These are phyloP conservation scores for Penicillium longicatenatum DNA, from an alignment of 495 filamentous ascomycete species.

Conservation along the genomic window DNA sequence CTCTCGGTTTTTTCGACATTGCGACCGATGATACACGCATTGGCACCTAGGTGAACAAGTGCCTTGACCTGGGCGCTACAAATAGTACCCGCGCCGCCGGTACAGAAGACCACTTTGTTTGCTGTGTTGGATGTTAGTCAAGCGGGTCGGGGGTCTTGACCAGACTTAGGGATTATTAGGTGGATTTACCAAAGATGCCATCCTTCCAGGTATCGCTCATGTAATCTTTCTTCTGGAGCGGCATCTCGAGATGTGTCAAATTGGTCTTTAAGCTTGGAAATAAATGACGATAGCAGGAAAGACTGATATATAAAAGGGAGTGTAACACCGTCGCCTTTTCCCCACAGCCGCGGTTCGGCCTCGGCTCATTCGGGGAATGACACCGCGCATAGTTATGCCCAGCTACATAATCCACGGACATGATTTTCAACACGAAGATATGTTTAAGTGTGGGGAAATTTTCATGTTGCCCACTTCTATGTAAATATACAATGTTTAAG, in stretches of 20 bases:
- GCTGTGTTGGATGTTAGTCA: constrained; percentile 52
- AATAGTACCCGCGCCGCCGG: constrained; percentile 90
- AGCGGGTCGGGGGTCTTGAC: neutral
- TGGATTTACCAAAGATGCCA: constrained; percentile 70
- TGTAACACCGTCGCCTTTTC: constrained; percentile 23
- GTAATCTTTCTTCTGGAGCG: constrained; percentile 70
- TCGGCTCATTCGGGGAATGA: constrained; percentile 17
- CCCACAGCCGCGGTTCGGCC: constrained; percentile 25
- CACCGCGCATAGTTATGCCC: neutral
- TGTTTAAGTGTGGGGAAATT: neutral
- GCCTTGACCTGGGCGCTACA: constrained; percentile 92
- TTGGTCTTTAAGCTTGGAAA: constrained; percentile 4
- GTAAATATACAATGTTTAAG: neutral
- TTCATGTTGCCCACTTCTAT: neutral
- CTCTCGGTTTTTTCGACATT: constrained; percentile 86
- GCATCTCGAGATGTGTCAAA: constrained; percentile 10
- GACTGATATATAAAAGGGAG: neutral
- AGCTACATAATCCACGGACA: neutral
- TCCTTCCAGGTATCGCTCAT: constrained; percentile 81
- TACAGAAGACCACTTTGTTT: constrained; percentile 93
- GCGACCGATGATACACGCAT: constrained; percentile 91
- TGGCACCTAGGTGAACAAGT: constrained; percentile 84
- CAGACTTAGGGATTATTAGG: neutral
- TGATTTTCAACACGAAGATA: neutral
- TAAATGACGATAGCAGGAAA: neutral